These are phyloP conservation scores for Themeda triandra DNA, from an alignment of 176 grass and related monocot species.

Conservation along the genomic window DNA sequence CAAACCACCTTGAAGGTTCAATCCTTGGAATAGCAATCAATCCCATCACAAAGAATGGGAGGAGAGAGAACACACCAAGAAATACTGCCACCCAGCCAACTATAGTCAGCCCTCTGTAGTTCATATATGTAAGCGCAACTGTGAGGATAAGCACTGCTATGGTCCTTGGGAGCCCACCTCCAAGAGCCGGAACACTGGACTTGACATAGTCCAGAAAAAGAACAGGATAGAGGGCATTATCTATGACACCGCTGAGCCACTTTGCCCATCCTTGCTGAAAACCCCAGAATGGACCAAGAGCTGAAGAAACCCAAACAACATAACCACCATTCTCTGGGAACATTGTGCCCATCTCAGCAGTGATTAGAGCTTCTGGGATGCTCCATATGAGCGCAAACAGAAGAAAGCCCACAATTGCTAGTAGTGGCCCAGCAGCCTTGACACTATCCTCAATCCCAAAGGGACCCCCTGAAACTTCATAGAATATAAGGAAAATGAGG, in stretches of 20 bases:
- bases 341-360: constrained; percentile 94
- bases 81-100: constrained; percentile 79
- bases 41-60: constrained; percentile 86
- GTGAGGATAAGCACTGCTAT: constrained; percentile 60
- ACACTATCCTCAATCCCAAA: constrained; percentile 93
- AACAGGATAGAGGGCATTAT: constrained; percentile 89
- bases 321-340: constrained; percentile 90
- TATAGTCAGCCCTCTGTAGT: constrained; percentile 76
- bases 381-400: constrained; percentile 87
- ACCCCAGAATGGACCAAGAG: constrained; percentile 84
- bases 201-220: constrained; percentile 90
- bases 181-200: constrained; percentile 63
- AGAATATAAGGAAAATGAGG: constrained; percentile 90
- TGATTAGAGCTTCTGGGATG: constrained; percentile 82
- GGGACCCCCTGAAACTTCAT: constrained; percentile 89
- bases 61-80: constrained; percentile 75
- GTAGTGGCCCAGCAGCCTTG: constrained; percentile 69
- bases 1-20: constrained; percentile 59
- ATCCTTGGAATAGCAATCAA: constrained; percentile 64
- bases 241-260: constrained; percentile 91
- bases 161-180: constrained; percentile 54
- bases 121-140: constrained; percentile 81
- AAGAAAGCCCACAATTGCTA: constrained; percentile 78
- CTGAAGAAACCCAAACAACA: constrained; percentile 84
- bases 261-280: constrained; percentile 98